phyloP scores from a whole-genome alignment of 2,329 filamentous ascomycete genomes.

The Alternaria incomplexa region DNA sequence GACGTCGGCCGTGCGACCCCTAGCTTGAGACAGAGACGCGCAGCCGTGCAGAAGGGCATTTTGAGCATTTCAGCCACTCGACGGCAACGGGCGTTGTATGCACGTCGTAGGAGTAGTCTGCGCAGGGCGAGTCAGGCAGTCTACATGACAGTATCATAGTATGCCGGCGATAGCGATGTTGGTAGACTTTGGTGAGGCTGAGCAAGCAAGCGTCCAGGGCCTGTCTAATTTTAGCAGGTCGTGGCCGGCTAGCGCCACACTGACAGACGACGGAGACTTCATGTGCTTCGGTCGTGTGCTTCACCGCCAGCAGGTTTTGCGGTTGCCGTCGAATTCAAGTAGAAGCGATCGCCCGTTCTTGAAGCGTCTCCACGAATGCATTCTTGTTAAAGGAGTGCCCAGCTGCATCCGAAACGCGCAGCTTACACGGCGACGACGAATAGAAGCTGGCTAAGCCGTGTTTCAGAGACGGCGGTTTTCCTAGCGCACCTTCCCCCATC shows the following conservation, averaged over 20 bases:
- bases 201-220: constrained; percentile 27
- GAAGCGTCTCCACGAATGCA: constrained; percentile 16
- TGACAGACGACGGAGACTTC: constrained; percentile 5
- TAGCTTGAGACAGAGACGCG: constrained; percentile 8
- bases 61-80: background rate
- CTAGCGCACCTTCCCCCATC: constrained; percentile 22
- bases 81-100: background rate
- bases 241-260: constrained; percentile 24
- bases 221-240: constrained; percentile 28
- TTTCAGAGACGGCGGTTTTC: constrained; percentile 32
- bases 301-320: constrained; percentile 11
- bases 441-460: constrained; percentile 23
- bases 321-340: background rate
- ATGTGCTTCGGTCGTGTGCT: constrained; percentile 14
- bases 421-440: constrained; percentile 12
- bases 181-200: constrained; percentile 31
- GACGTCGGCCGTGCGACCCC: constrained; percentile 16
- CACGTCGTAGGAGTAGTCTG: background rate
- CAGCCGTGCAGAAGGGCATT: background rate
- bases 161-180: constrained; percentile 4
- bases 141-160: background rate
- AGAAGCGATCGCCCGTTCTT: constrained; percentile 8
- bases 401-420: constrained; percentile 27
- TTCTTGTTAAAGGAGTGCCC: constrained; percentile 30
- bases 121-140: background rate